Evolutionary conservation across 768 basidiomycete species (phyloP).

Genomic region (Boletus huronensis): DNA sequence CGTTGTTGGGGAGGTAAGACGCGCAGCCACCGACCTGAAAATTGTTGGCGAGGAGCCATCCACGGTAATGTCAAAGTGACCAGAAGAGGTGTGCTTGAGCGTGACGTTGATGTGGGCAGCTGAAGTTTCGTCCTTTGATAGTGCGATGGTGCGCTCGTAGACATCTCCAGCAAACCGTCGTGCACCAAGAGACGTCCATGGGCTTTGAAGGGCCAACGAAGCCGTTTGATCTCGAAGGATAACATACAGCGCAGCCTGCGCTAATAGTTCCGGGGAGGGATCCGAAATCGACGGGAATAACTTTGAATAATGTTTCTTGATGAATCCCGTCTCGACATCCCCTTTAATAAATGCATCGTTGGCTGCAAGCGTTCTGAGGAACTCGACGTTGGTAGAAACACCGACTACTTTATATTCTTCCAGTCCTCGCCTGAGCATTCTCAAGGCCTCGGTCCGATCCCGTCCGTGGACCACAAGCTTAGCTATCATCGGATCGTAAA

Average conservation of each 20-base stretch:
- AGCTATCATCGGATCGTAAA: conserved; percentile 90
- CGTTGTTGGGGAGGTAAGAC: conserved; percentile 50
- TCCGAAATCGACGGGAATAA: conserved; percentile 68
- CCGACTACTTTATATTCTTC: conserved; percentile 91
- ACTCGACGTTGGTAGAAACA: conserved; percentile 89
- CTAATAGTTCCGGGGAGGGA: conserved; percentile 62
- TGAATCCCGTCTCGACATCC: conserved; percentile 91
- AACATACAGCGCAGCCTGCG: conserved; percentile 77
- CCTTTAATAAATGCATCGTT: conserved; percentile 73
- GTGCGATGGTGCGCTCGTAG: conserved; percentile 55
- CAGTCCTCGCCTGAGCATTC: conserved; percentile 74
- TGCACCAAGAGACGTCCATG: conserved; percentile 69
- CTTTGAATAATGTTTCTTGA: conserved; percentile 80
- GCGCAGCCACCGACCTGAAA: conserved; percentile 54
- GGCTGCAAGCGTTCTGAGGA: conserved; percentile 72
- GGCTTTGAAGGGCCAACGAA: conserved; percentile 37
- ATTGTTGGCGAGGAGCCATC: conserved; percentile 27
- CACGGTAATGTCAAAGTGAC: conserved; percentile 54
- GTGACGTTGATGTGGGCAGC: conserved; percentile 37
- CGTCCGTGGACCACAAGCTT: conserved; percentile 88
- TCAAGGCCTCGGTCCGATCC: conserved; percentile 79
- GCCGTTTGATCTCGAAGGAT: conserved; percentile 57
- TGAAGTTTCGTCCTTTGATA: conserved; percentile 55
- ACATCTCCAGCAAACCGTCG: conserved; percentile 77
- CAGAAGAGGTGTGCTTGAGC: conserved; percentile 40